Evolutionary conservation across 2,329 filamentous ascomycete species (phyloP), one percentile per base, ranked within the genome.

Genomic region (Clarireedia hainanense): DNA sequence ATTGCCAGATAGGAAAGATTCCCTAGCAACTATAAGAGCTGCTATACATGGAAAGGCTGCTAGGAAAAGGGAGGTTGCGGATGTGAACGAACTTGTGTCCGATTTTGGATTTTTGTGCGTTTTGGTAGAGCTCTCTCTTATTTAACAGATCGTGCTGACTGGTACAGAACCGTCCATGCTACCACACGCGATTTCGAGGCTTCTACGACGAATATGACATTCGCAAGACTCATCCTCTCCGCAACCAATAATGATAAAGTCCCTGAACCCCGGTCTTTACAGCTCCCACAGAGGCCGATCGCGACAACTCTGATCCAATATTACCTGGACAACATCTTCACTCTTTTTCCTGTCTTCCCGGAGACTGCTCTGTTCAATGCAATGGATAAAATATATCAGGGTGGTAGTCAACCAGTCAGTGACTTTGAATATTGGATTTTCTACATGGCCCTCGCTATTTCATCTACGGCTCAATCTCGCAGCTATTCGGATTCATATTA

Each of bases 121-220:
- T 34, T 34, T 12, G 10, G 30, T 34, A 34, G 30, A 34, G 37
- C 26, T 7, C 17, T 42, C 14, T 15, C 42, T 47, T 12, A 24
- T 50, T 52, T 12, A 17, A 47, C 15, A 10, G 40, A 20, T 10
- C 15, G 47, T 27, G 12, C 47, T 49, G 4, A 54, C 42, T 61
- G 60, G 58, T 61, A 46, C 64, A 94, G 90, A 55, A 90, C 92
- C 5, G 89, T 99, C 67, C 95, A 96, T 74, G 91, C 94, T 27
- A 96, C 91, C 0, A 92, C 91, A 1, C 81, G 91, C 67, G 94
- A 97, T 70, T 96, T 96, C 67, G 90, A 95, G 69, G 87, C 90
- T 7, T 90, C 91, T 57, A 85, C 88, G 30, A 87, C 84, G 58
- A 90, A 89, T 65, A 95, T 96, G 80, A 96, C 91, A 0, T 96